phyloP scores from a whole-genome alignment of 2,329 filamentous ascomycete species.

The Aspergillus sp. region DNA sequence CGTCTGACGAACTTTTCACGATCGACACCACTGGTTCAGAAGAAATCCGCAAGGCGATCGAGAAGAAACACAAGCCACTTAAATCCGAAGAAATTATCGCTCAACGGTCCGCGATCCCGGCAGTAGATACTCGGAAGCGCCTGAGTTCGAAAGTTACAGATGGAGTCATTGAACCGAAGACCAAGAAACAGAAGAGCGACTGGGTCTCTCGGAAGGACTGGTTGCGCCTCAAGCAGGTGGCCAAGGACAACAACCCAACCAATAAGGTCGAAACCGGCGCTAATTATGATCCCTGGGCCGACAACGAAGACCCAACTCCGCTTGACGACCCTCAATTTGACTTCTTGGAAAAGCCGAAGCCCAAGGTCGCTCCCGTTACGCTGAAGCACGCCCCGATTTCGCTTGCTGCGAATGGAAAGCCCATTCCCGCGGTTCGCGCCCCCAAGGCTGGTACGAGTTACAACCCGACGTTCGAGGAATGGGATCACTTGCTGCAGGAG shows the following conservation, averaged over 20 bases:
- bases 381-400: conserved; percentile 76
- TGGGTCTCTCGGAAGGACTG: conserved; percentile 87
- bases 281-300: conserved; percentile 76
- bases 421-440: conserved; percentile 72
- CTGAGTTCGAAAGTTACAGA: conserved; percentile 67
- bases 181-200: conserved; percentile 73
- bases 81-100: conserved; percentile 91
- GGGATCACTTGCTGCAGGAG: conserved; percentile 70
- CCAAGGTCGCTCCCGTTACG: conserved; percentile 71
- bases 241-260: conserved; percentile 59
- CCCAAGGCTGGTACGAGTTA: conserved; percentile 86
- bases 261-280: conserved; percentile 58
- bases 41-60: conserved; percentile 62
- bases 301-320: conserved; percentile 43
- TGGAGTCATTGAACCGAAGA: conserved; percentile 63
- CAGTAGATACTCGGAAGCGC: conserved; percentile 77
- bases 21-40: conserved; percentile 74
- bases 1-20: conserved; percentile 79
- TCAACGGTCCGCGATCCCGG: conserved; percentile 76
- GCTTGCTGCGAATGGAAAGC: conserved; percentile 77
- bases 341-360: conserved; percentile 66
- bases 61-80: conserved; percentile 72
- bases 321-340: conserved; percentile 55
- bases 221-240: conserved; percentile 72
- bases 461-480: conserved; percentile 85